These are phyloP conservation scores for Canavalia gladiata DNA, from an alignment of 306 rosid species.

Conservation along the genomic window DNA sequence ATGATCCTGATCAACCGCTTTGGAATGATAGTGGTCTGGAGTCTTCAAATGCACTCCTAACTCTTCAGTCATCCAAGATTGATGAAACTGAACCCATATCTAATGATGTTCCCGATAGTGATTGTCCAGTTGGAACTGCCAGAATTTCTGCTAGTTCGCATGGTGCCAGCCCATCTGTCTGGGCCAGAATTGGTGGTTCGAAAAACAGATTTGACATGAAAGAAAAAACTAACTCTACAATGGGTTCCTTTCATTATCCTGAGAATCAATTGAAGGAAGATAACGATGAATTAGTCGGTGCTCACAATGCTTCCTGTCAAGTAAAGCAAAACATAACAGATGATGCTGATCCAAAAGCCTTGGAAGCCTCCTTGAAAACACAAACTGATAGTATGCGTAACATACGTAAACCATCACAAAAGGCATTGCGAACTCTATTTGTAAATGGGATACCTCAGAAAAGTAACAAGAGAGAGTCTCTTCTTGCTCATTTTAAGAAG, in stretches of 20 bases:
- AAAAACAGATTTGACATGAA: conserved; percentile 71
- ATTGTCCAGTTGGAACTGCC: conserved; percentile 59
- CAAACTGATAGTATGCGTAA: conserved; percentile 62
- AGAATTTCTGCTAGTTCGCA: conserved; percentile 69
- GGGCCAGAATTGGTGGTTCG: conserved; percentile 91
- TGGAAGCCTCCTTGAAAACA: conserved; percentile 63
- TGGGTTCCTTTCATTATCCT: conserved; percentile 61
- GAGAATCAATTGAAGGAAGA: conserved; percentile 74
- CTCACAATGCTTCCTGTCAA: conserved; percentile 63
- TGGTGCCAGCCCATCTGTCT: conserved; percentile 69
- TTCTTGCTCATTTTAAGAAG: conserved; percentile 89
- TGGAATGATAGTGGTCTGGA: conserved; percentile 88
- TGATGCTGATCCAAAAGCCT: conserved; percentile 62
- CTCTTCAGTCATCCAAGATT: conserved; percentile 71
- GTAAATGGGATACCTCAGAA: conserved; percentile 88
- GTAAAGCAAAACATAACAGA: conserved; percentile 68
- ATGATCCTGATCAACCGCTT: conserved; percentile 99
- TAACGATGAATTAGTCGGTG: conserved; percentile 58
- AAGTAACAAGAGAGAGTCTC: conserved; percentile 79
- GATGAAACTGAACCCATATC: conserved; percentile 74
- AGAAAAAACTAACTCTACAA: conserved; percentile 65
- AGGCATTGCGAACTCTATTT: conserved; percentile 90
- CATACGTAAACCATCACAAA: conserved; percentile 80
- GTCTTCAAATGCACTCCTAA: conserved; percentile 71
- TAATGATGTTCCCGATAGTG: conserved; percentile 66